Conservation (phyloP, 495 filamentous ascomycete species). For the Trypethelium eluteriae region DNA sequence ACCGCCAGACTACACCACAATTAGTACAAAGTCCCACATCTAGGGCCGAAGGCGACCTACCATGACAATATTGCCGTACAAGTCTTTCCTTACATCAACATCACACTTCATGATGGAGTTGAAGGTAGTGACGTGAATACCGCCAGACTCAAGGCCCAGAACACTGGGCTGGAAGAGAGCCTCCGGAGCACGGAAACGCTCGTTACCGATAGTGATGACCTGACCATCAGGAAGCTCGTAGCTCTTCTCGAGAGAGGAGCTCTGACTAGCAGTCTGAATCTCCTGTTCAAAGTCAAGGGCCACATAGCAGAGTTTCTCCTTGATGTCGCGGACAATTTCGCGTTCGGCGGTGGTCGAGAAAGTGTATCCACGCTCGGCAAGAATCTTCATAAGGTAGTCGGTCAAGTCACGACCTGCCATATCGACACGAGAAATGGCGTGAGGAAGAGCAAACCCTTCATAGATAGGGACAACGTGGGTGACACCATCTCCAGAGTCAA, state of each 20-base stretch:
- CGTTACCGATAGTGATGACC: constrained; percentile 99
- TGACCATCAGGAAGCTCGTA: constrained; percentile 99
- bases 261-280: constrained; percentile 98
- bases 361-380: constrained; percentile 97
- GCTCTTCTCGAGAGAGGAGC: constrained; percentile 97
- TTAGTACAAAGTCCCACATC: constrained; percentile 16
- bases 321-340: constrained; percentile 99
- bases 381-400: constrained; percentile 99
- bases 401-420: constrained; percentile 99
- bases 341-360: constrained; percentile 99
- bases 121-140: constrained; percentile 99
- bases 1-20: constrained; percentile 71
- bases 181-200: constrained; percentile 98
- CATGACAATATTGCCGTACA: constrained; percentile 99
- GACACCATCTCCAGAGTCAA: constrained; percentile 99
- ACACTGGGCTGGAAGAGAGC: constrained; percentile 99
- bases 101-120: constrained; percentile 99
- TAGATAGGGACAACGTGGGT: constrained; percentile 99
- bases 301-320: constrained; percentile 99
- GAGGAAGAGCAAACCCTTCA: constrained; percentile 98
- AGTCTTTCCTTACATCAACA: constrained; percentile 98
- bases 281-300: constrained; percentile 99
- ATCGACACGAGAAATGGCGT: constrained; percentile 98
- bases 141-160: constrained; percentile 92
- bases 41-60: constrained; percentile 46